Conservation (phyloP, 257 asterid genomes). For the Penstemon davidsonii region DNA sequence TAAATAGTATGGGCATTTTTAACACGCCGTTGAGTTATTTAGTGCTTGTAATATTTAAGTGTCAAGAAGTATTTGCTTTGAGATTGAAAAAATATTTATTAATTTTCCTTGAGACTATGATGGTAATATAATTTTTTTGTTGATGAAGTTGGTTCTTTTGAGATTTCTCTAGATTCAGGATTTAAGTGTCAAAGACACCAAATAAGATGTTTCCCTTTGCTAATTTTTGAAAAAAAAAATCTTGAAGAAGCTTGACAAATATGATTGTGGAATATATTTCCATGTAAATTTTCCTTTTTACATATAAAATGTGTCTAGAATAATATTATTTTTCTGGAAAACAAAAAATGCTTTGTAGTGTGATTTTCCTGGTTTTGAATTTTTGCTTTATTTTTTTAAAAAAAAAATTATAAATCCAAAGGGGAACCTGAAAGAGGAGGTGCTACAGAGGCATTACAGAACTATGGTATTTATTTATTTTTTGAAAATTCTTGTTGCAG, state of each 20-base stretch:
- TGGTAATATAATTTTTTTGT: slow-evolving; percentile 4
- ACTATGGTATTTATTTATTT: background rate
- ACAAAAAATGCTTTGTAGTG: background rate
- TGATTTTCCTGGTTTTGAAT: background rate
- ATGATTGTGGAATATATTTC: background rate
- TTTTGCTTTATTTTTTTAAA: background rate
- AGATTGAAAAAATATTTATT: background rate
- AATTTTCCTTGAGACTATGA: background rate
- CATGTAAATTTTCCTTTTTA: background rate
- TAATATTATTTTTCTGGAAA: background rate
- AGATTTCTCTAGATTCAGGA: background rate
- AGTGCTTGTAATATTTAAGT: background rate
- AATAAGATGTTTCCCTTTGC: background rate
- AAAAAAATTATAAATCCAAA: background rate
- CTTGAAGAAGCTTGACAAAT: background rate
- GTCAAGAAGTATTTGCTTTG: background rate
- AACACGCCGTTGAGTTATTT: background rate
- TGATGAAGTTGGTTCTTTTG: background rate
- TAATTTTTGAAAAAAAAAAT: background rate
- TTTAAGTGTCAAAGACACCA: background rate
- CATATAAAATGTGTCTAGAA: background rate
- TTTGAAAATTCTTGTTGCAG: slow-evolving; percentile 38
- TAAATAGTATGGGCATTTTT: background rate
- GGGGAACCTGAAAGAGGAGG: background rate
- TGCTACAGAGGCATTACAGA: background rate